phyloP scores from a whole-genome alignment of 805 yeast genomes.

The Nakazawaea peltata region DNA sequence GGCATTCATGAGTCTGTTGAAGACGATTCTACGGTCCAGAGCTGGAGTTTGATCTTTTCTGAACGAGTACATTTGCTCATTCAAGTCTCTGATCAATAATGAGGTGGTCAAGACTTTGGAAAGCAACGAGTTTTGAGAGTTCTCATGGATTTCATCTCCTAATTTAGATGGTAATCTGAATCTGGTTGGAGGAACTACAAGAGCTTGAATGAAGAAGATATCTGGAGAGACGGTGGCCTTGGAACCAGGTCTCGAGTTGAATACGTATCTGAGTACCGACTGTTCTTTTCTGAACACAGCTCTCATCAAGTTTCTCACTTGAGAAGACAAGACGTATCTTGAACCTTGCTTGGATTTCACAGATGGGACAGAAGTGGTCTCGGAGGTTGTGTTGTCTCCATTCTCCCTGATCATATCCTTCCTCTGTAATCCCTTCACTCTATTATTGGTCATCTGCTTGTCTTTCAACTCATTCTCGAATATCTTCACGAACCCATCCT shows the following conservation, averaged over 20 bases:
- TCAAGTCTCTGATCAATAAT: constrained; percentile 77
- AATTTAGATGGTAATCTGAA: constrained; percentile 94
- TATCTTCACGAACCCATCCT: constrained; percentile 89
- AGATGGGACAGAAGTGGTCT: constrained; percentile 32
- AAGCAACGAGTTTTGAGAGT: constrained; percentile 83
- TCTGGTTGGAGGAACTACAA: constrained; percentile 94
- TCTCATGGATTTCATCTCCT: constrained; percentile 95
- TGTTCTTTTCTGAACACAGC: constrained; percentile 72
- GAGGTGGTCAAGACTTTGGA: constrained; percentile 76
- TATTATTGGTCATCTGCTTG: constrained; percentile 73
- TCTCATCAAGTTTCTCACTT: constrained; percentile 71
- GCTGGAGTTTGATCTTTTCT: constrained; percentile 50
- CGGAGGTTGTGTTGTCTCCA: constrained; percentile 13
- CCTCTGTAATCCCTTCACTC: constrained; percentile 71
- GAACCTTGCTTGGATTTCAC: constrained; percentile 63
- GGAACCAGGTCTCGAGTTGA: constrained; percentile 69
- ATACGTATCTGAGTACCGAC: constrained; percentile 56
- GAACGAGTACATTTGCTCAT: constrained; percentile 68
- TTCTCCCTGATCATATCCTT: constrained; percentile 55
- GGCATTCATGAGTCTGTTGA: constrained; percentile 89
- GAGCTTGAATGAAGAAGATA: constrained; percentile 79
- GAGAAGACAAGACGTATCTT: constrained; percentile 82
- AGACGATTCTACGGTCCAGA: constrained; percentile 68
- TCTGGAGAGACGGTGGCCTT: constrained; percentile 52
- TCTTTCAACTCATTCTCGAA: constrained; percentile 83